These are phyloP conservation scores for Sergeia podlipaevii DNA, from an alignment of 208 protist species.

Conservation along the genomic window DNA sequence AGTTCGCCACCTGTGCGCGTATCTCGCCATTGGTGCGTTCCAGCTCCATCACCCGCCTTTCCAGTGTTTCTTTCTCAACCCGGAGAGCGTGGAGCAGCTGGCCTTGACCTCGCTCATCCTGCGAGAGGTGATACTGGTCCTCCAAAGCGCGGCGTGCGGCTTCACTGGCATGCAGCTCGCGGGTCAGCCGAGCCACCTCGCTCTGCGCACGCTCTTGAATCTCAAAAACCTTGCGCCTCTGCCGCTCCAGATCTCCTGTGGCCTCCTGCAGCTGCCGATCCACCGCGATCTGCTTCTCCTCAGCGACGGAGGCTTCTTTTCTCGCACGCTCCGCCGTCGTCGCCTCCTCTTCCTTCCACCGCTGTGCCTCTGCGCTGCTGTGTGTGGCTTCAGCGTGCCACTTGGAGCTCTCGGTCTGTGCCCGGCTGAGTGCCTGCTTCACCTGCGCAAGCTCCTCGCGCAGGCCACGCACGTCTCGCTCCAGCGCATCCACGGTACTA, in stretches of 20 bases:
- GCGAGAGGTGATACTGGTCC: conserved; percentile 57
- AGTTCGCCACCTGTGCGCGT: conserved; percentile 72
- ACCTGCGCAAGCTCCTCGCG: conserved; percentile 1
- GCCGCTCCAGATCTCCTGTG: conserved; percentile 32
- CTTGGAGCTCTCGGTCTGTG: conserved; percentile 20
- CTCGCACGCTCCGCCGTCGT: conserved; percentile 24
- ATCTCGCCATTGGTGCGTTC: conserved; percentile 78
- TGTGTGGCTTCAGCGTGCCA: conserved; percentile 20
- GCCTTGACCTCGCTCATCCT: conserved; percentile 40
- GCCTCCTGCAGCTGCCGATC: conserved; percentile 29
- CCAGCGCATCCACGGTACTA: background rate
- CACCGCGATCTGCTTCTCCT: conserved; percentile 32
- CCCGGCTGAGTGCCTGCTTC: conserved; percentile 1
- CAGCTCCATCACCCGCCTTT: conserved; percentile 64
- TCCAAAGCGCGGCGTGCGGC: conserved; percentile 68
- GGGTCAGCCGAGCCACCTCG: conserved; percentile 54
- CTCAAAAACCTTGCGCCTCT: conserved; percentile 14
- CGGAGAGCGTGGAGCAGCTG: conserved; percentile 41
- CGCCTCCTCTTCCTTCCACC: conserved; percentile 46
- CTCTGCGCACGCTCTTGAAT: conserved; percentile 45
- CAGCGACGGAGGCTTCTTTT: conserved; percentile 21
- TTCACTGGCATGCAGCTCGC: conserved; percentile 88
- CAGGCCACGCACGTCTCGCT: conserved; percentile 11
- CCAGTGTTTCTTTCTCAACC: conserved; percentile 63
- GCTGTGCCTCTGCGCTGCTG: conserved; percentile 27